Evolutionary conservation across 192 early-diverging fungal genomes (phyloP).

Genomic region (Backusella circina): DNA sequence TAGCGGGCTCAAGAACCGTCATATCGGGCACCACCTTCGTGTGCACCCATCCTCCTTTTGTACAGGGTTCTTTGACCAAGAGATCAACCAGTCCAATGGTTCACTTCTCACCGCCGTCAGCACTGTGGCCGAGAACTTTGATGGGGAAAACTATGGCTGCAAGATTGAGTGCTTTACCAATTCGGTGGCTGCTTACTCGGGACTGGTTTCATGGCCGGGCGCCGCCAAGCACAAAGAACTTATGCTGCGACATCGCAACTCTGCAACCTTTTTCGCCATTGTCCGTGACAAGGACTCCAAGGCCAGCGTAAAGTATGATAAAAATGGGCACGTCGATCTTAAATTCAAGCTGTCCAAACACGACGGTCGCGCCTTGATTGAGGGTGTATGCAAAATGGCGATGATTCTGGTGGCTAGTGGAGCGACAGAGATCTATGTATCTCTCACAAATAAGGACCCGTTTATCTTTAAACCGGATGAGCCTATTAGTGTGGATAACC

Average conservation of each 20-base stretch:
- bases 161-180: constrained; percentile 55
- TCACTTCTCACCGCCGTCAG: constrained; percentile 67
- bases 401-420: constrained; percentile 60
- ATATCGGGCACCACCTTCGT: constrained; percentile 63
- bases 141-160: constrained; percentile 62
- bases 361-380: constrained; percentile 41
- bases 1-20: constrained; percentile 61
- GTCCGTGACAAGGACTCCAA: constrained; percentile 56
- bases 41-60: constrained; percentile 60
- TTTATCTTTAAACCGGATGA: constrained; percentile 33
- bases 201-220: constrained; percentile 42
- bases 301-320: constrained; percentile 43
- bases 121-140: constrained; percentile 48
- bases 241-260: constrained; percentile 45
- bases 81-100: constrained; percentile 45
- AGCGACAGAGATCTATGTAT: constrained; percentile 51
- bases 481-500: constrained; percentile 21
- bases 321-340: constrained; percentile 36
- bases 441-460: constrained; percentile 31
- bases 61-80: constrained; percentile 53
- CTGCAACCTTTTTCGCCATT: constrained; percentile 49
- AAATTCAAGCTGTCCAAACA: constrained; percentile 51
- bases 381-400: constrained; percentile 43
- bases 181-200: constrained; percentile 47
- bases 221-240: constrained; percentile 48